Base-by-base conservation (phyloP, 2,329 filamentous ascomycete genomes). In the Diplodia mutila region DNA sequence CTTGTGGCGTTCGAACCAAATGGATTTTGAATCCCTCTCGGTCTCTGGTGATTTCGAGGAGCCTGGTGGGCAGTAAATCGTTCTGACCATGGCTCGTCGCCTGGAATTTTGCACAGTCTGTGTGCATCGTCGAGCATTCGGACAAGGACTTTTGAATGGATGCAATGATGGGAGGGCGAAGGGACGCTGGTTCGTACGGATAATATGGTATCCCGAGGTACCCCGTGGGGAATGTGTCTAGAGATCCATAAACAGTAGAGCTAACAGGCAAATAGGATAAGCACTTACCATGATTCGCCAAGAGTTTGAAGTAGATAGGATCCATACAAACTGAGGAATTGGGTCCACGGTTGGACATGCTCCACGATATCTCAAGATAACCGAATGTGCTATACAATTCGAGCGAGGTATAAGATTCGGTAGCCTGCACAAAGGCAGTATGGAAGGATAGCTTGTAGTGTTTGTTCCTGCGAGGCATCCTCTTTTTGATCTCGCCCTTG, bases 301-400 rank as follows among this genome's bases (percentile, higher is more conserved):
- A 7, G 14, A 42, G 39, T 18, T 16, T 42, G 16, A 42, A 18
- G 4, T 6, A 42, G 16, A 18, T 42, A 7, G 16, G 6, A 18
- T 6, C 14, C 3, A 0, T 7, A 2, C 1, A 18, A 6, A 16
- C 8, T 8, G 3, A 5, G 29, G 2, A 4, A 1, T 29, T 29
- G 29, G n/a, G n/a, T n/a, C n/a, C n/a, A n/a, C n/a, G n/a, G n/a
- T n/a, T n/a, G n/a, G n/a, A n/a, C n/a, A n/a, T n/a, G n/a, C n/a
- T n/a, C n/a, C n/a, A n/a, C n/a, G n/a, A n/a, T n/a, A n/a, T n/a
- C n/a, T n/a, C n/a, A n/a, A n/a, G n/a, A n/a, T n/a, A n/a, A n/a
- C n/a, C n/a, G n/a, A n/a, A n/a, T n/a, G n/a, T n/a, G n/a, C n/a
- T n/a, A n/a, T n/a, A n/a, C n/a, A n/a, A n/a, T n/a, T n/a, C n/a